Conservation (phyloP, 2,329 filamentous ascomycete species). For the Aspergillus fumigatiaffinis region DNA sequence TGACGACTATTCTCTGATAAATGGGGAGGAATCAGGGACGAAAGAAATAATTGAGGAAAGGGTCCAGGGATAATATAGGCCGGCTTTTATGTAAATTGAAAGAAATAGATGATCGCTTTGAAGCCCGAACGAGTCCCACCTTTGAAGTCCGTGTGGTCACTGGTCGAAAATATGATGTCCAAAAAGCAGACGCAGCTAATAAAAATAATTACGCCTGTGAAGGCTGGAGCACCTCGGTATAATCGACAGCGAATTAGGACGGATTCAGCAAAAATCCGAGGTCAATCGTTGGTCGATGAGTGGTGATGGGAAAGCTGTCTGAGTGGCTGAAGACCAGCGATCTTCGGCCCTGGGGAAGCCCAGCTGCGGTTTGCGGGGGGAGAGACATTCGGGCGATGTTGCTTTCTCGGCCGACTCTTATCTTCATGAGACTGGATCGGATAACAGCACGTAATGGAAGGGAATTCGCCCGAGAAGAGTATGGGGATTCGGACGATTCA, state of each 20-base stretch:
- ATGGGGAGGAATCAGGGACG: slow-evolving; percentile 4
- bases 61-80: not conserved
- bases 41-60: not conserved
- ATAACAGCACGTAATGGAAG: not conserved
- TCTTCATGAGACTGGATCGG: not conserved
- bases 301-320: not conserved
- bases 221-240: slow-evolving; percentile 17
- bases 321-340: not conserved
- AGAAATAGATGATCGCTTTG: not conserved
- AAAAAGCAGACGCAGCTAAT: not conserved
- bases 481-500: too few relatives aligned
- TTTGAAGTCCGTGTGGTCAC: not conserved
- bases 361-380: not conserved
- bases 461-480: not conserved
- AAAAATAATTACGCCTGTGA: not conserved
- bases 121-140: not conserved
- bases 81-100: not conserved
- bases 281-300: slow-evolving; percentile 5
- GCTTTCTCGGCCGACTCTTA: not conserved
- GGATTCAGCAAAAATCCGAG: slow-evolving; percentile 6
- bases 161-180: not conserved
- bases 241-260: slow-evolving; percentile 15
- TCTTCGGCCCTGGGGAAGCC: not conserved
- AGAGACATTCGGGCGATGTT: not conserved
- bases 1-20: slow-evolving; percentile 5